Conservation (phyloP, 1,284 basidiomycete genomes). For the Moesziomyces sp. region DNA sequence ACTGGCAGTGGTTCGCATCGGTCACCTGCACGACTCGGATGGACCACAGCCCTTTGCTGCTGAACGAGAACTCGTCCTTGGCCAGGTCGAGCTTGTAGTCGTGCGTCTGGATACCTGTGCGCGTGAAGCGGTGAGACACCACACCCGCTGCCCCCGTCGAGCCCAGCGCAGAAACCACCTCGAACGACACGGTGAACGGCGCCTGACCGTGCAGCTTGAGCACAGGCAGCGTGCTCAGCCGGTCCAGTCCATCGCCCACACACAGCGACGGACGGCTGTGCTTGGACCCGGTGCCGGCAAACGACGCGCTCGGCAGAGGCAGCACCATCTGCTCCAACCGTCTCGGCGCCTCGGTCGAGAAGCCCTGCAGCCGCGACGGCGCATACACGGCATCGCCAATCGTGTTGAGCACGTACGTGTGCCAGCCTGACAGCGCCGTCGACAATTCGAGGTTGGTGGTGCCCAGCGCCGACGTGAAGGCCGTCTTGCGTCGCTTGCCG, state of each 20-base stretch:
- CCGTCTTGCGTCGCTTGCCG: conserved; percentile 59
- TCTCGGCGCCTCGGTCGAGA: conserved; percentile 70
- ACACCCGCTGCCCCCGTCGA: conserved; percentile 70
- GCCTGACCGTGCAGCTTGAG: conserved; percentile 76
- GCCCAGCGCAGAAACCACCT: conserved; percentile 69
- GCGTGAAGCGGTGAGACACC: conserved; percentile 69
- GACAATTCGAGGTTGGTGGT: conserved; percentile 84
- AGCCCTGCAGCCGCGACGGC: conserved; percentile 71
- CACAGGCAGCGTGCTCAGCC: conserved; percentile 55
- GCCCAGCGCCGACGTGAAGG: conserved; percentile 85
- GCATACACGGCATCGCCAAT: conserved; percentile 83
- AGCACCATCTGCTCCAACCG: conserved; percentile 59
- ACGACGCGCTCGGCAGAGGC: conserved; percentile 46
- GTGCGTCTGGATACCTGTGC: conserved; percentile 76
- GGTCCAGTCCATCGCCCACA: conserved; percentile 55
- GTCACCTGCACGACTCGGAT: conserved; percentile 63
- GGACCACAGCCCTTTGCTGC: conserved; percentile 76
- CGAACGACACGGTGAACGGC: conserved; percentile 85
- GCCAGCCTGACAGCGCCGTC: conserved; percentile 80
- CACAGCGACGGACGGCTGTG: conserved; percentile 77
- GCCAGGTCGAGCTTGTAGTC: conserved; percentile 80
- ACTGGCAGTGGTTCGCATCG: conserved; percentile 60
- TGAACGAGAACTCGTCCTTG: conserved; percentile 81
- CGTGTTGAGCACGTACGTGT: conserved; percentile 87
- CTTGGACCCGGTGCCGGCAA: conserved; percentile 17